These are phyloP conservation scores for Dothistroma septosporum DNA, from an alignment of 2,329 filamentous ascomycete genomes.

Conservation along the genomic window DNA sequence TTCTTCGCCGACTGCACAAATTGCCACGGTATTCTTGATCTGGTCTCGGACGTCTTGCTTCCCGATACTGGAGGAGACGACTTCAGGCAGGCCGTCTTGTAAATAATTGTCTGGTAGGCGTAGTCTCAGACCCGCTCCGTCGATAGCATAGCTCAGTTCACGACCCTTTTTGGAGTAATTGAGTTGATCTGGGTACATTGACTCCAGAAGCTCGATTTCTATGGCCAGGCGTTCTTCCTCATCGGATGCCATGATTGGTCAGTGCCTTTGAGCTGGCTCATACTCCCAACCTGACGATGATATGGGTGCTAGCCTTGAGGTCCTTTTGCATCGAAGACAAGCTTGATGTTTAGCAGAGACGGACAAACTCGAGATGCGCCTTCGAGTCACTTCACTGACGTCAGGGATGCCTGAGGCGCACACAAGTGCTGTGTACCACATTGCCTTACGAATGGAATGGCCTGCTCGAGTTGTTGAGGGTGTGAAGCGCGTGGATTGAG, in stretches of 20 bases:
- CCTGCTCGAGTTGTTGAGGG: no score
- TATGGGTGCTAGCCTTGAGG: background rate
- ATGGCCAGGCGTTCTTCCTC: slow-evolving; percentile 25
- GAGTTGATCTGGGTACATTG: slow-evolving; percentile 44
- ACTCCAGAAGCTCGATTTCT: slow-evolving; percentile 42
- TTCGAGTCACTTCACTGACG: background rate
- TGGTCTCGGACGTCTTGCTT: slow-evolving; percentile 38
- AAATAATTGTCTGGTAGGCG: slow-evolving; percentile 41
- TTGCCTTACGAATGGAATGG: no score
- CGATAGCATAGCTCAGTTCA: slow-evolving; percentile 38
- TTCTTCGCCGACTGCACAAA: slow-evolving; percentile 37
- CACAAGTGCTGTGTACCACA: no score
- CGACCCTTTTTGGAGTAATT: slow-evolving; percentile 32
- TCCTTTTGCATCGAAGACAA: no score
- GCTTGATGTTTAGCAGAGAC: no score
- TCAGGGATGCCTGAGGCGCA: background rate
- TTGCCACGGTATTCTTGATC: slow-evolving; percentile 30
- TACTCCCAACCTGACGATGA: no score
- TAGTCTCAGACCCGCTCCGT: slow-evolving; percentile 29
- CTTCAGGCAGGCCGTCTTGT: slow-evolving; percentile 35
- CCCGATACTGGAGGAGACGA: slow-evolving; percentile 36
- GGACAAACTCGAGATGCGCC: background rate
- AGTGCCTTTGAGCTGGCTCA: no score
- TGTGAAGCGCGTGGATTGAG: no score
- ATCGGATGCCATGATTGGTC: slow-evolving; percentile 8